Base-by-base conservation (phyloP, 176 grass and related monocot genomes). In the Avena eriantha region DNA sequence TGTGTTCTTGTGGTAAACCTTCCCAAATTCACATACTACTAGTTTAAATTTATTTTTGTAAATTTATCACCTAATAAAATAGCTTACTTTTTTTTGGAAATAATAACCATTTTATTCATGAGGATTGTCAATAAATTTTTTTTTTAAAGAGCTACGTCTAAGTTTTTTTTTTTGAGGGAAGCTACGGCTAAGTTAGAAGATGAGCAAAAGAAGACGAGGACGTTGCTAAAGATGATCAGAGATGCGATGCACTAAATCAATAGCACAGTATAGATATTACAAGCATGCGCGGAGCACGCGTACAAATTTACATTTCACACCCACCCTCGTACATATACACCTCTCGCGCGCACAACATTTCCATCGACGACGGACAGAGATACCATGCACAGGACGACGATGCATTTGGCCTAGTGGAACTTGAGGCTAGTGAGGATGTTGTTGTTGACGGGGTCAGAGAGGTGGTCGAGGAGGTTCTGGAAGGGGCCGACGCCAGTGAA, bases 361-460 rank as follows among this genome's bases (percentile, higher is more conserved):
- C 72, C 45, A 48, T 8, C 46, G 72, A 75, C 72, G 18, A 47
- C 45, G 54, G 54, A 8, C 18, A 46, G 43, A 45, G 26, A 21
- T 56, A 76, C 72, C 15, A 7, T 83, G 35, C 51, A 58, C 24
- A 83, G 46, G 58, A 65, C n/a, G 56, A 82, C 0, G 80, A 55
- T 24, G 80, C 72, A 10, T 58, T 15, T 8, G 16, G 14, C 69
- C 79, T 93, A 98, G 88, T 98, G 97, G 94, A 98, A 98, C 85
- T 96, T 96, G 90, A 98, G 92, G 90, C 85, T 96, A 64, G 97
- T 98, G 87, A 98, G 83, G 16, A 98, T 59, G 86, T 98, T 98
- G 96, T 98, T 98, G 92, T 94, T 81, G 84, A 94, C 75, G 10
- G 96, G 96, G 79, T 96, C 96, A 12, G 93, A 22, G 53, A 98